These are phyloP conservation scores for Dioscorea alata DNA, from an alignment of 106 monocot genomes.

Conservation along the genomic window DNA sequence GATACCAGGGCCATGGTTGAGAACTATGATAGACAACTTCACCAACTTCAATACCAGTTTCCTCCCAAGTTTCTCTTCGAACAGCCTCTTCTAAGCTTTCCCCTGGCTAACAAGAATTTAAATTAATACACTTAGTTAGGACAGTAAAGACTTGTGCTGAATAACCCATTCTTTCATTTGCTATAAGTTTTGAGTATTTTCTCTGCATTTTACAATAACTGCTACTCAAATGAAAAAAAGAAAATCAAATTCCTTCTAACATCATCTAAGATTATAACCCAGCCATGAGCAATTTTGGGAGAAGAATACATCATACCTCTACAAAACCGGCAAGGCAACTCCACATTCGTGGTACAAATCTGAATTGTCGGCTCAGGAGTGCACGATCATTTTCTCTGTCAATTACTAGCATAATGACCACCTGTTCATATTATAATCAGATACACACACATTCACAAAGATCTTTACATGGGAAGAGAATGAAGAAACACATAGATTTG, in stretches of 20 bases:
- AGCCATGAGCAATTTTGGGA: no score
- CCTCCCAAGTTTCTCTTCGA: conserved; percentile 88
- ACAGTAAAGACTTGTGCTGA: no score
- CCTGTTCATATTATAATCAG: conserved; percentile 31
- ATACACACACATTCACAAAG: no score
- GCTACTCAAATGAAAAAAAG: no score
- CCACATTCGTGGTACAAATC: conserved; percentile 98
- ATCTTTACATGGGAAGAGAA: background rate
- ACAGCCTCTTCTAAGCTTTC: conserved; percentile 98
- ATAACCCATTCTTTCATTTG: no score
- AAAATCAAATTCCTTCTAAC: no score
- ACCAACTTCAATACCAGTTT: conserved; percentile 86
- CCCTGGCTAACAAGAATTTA: conserved; percentile 65
- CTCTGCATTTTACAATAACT: no score
- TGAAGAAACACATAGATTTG: background rate
- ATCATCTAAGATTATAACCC: no score
- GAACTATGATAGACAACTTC: conserved; percentile 97
- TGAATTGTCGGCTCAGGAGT: conserved; percentile 86
- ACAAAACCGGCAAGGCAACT: conserved; percentile 96
- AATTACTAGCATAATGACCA: conserved; percentile 96
- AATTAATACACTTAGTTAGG: background rate
- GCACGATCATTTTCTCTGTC: conserved; percentile 85
- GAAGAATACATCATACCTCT: conserved; percentile 42
- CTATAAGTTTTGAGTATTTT: no score
- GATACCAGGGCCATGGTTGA: conserved; percentile 98